A percentile compares a stretch with the other conserved stretches of the same genome.
These are phyloP conservation scores for Miscanthus lutarioriparius DNA, from an alignment of 176 grass and related monocot species.

Conservation along the genomic window DNA sequence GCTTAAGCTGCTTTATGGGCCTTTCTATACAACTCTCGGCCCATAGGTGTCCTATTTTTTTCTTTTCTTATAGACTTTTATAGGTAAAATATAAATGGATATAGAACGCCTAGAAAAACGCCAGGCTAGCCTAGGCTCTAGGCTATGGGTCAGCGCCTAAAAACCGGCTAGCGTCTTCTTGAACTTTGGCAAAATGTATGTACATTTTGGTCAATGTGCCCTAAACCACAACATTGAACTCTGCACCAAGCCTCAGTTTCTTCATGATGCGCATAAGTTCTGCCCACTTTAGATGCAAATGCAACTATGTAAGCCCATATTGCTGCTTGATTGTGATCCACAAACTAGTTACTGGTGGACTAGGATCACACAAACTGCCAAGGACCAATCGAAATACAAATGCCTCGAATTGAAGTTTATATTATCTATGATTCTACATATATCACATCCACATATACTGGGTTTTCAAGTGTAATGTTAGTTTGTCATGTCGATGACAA, in stretches of 20 bases:
- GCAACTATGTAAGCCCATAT: not conserved
- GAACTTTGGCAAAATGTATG: not conserved
- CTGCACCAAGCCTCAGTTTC: not conserved
- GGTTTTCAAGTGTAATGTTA: too few relatives aligned
- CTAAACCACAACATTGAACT: not conserved
- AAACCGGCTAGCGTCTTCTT: too few relatives aligned
- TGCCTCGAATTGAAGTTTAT: not conserved
- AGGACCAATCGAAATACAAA: not conserved
- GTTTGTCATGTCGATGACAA: too few relatives aligned
- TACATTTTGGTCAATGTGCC: not conserved
- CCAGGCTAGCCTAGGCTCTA: too few relatives aligned
- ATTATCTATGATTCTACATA: not conserved
- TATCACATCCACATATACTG: not conserved
- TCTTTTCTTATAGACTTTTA: too few relatives aligned
- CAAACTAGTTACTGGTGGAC: not conserved
- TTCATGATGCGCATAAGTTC: not conserved
- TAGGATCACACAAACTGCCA: not conserved
- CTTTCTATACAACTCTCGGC: too few relatives aligned
- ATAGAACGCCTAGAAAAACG: too few relatives aligned
- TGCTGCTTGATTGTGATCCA: not conserved
- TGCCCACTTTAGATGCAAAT: not conserved
- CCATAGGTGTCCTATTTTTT: too few relatives aligned
- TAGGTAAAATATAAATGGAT: too few relatives aligned
- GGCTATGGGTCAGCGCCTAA: too few relatives aligned
- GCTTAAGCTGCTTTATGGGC: too few relatives aligned